phyloP scores from a whole-genome alignment of 495 filamentous ascomycete genomes.

The Parathielavia appendiculata region DNA sequence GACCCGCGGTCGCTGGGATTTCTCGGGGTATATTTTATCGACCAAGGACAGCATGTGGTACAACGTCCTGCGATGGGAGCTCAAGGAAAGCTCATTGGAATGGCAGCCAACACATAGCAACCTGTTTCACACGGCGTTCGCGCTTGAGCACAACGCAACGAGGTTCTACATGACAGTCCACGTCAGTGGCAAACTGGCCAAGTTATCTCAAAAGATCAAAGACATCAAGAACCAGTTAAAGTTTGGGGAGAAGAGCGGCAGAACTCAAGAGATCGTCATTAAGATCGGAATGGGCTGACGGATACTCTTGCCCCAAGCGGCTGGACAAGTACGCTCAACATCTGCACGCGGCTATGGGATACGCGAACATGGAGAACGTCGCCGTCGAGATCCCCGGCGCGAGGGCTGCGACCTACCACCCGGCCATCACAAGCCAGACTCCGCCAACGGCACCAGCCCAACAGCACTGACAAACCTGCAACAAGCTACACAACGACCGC shows the following conservation, averaged over 20 bases:
- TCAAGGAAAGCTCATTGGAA: constrained; percentile 30
- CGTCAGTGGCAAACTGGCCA: constrained; percentile 24
- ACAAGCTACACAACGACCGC: not conserved
- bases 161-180: constrained; percentile 34
- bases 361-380: constrained; percentile 20
- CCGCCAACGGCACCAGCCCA: not conserved
- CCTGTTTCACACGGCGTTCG: constrained; percentile 33
- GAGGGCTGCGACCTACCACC: constrained; percentile 14
- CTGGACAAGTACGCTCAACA: constrained; percentile 22
- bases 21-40: constrained; percentile 15
- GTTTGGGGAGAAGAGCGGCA: constrained; percentile 13
- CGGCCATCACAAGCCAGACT: not conserved
- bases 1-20: constrained; percentile 17
- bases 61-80: constrained; percentile 29
- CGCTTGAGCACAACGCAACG: constrained; percentile 31
- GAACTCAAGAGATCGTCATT: constrained; percentile 14
- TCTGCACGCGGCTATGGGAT: constrained; percentile 22
- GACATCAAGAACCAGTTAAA: constrained; percentile 16
- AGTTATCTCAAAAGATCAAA: constrained; percentile 10
- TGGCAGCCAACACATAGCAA: constrained; percentile 26
- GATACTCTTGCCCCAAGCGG: constrained; percentile 10
- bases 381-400: constrained; percentile 26
- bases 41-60: constrained; percentile 12
- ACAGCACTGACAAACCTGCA: not conserved
- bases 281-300: constrained; percentile 23